Base-by-base conservation (phyloP, 495 filamentous ascomycete genomes). In the Rostrohypoxylon terebratum region DNA sequence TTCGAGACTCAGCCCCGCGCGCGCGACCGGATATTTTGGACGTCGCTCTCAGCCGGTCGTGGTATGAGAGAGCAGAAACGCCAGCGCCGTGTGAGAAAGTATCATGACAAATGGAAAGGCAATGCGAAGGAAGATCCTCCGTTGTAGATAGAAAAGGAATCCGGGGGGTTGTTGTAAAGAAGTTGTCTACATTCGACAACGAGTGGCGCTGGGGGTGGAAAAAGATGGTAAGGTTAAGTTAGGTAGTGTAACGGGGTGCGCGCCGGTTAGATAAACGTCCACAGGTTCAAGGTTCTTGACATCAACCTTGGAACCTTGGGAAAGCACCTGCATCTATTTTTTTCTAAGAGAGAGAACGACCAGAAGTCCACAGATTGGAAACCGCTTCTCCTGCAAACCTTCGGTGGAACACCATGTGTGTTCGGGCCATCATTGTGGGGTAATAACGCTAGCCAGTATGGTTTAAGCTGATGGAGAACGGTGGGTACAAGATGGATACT, bases 41-140 rank as follows among this genome's bases (percentile, higher is more conserved):
- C 68, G 70, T 74, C 51, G 57, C 73, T 58, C 71, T 78, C 68
- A 69, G 57, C 74, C 65, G 68, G 60, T 63, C 76, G 64, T 71
- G 10, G 71, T 73, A 71, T 72, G 58, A 73, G 53, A 71, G 59
- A 73, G 63, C 74, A 75, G 53, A 55, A 69, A 66, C 71, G 62
- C 71, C 66, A 75, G 48, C 66, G 57, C 58, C 36, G 63, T 59
- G 44, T 47, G 47, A 48, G 53, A 68, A 63, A 59, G 44, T 72
- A 73, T 76, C 74, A 76, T 78, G 76, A 75, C 76, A 78, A 50
- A 36, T 25, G 18, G 44, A 38, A 36, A 34, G 21, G 16, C 28
- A 48, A 62, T 21, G 44, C 23, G 42, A 50, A 58, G 51, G 42
- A 54, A 8, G 10, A 51, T 42, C 59, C 47, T 60, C 69, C 64